Conservation (phyloP, 768 basidiomycete genomes). For the Podaxis rugospora region DNA sequence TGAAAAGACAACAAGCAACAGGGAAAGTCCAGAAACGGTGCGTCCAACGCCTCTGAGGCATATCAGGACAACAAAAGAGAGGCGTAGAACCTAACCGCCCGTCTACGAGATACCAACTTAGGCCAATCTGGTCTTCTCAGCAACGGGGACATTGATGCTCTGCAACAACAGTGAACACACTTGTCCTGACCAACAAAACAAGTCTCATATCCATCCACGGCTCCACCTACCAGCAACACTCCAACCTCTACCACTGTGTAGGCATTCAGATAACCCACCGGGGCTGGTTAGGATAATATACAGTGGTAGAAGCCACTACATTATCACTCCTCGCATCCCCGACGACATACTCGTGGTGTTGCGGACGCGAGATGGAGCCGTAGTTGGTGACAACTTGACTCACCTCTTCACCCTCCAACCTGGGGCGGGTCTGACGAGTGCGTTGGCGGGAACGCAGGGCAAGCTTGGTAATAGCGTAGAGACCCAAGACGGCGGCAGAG, state of each 20-base stretch:
- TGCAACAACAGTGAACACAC: conserved; percentile 15
- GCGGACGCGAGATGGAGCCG: conserved; percentile 28
- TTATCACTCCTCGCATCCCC: conserved; percentile 17
- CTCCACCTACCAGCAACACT: not conserved
- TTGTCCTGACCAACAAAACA: conserved; percentile 2
- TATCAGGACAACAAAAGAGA: not conserved
- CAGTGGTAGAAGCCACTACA: conserved; percentile 13
- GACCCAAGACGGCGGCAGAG: conserved; percentile 32
- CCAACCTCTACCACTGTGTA: not conserved
- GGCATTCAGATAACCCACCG: conserved; percentile 30
- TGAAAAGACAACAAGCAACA: not conserved
- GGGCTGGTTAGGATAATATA: conserved; percentile 29
- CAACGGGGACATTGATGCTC: conserved; percentile 20
- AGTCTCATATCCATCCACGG: not conserved
- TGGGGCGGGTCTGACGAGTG: conserved; percentile 32
- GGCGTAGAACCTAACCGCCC: not conserved
- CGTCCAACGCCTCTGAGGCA: conserved; percentile 4
- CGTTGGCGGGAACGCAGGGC: conserved; percentile 36
- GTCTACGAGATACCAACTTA: conserved; percentile 8
- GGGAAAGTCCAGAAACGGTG: not conserved
- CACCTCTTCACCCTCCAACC: conserved; percentile 46
- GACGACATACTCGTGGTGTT: conserved; percentile 10
- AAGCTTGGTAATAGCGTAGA: conserved; percentile 33
- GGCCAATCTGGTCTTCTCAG: conserved; percentile 25
- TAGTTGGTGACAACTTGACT: conserved; percentile 36